Evolutionary conservation across 2,329 filamentous ascomycete species (phyloP), one percentile per base, ranked within the genome.

Genomic region (Zasmidium cellare): DNA sequence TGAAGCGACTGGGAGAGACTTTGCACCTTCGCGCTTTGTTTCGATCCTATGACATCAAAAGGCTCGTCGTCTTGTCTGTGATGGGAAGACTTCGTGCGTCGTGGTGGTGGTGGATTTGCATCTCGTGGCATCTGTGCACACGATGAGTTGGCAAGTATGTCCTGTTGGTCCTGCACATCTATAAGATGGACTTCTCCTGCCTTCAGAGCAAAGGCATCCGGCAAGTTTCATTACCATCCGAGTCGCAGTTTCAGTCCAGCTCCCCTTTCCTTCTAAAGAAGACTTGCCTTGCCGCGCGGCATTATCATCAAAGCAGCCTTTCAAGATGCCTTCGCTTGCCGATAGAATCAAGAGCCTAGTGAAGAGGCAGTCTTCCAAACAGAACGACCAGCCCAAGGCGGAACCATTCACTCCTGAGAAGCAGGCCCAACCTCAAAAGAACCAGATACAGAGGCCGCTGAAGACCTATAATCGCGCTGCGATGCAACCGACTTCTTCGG

Each of bases 291-390:
- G n/a, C n/a, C 11, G 3, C 16, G 35, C 35, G 7, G 5, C n/a
- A n/a, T 41, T 9, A 45, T 31, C 18, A 9, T 47, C 28, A 16
- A 7, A 31, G 19, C 19, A 47, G 3, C 44, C 31, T 58, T 16
- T 14, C 48, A 48, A 20, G 20, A 60, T 60, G 58, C 35, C 46
- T 9, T 61, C 59, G 6, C 53, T 64, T 12, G 58, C 54, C 44
- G 61, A 65, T 59, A 60, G 62, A 50, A 62, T 64, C 56, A 60
- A 50, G 45, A 65, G 59, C 53, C 45, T 65, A 24, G 46, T 64
- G 48, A 60, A 53, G 25, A 59, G 60, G 41, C 53, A 55, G 16
- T 24, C 50, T n/a, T 52, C 49, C 44, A 65, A 60, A 46, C 55
- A 46, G 45, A 52, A 56, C 23, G 35, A n/a, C 9, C 41, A 28